Percentiles rank a stretch among this genome's conserved stretches.
These are phyloP conservation scores for Ustilago sp. DNA, from an alignment of 1,284 basidiomycete species.

Conservation along the genomic window DNA sequence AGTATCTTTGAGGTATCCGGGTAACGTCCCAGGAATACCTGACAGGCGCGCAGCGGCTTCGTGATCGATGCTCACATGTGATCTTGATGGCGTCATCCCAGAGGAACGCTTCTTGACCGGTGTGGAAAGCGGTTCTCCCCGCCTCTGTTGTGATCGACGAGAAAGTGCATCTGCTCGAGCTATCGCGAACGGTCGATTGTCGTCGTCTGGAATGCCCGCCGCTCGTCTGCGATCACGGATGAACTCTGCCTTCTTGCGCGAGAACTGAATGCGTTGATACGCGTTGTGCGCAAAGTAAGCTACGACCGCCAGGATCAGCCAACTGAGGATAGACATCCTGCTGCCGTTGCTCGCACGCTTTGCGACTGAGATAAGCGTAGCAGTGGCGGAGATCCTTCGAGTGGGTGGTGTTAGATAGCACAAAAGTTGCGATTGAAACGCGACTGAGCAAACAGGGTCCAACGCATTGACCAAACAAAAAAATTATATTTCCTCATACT, in stretches of 20 bases:
- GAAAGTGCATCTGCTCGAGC: slow-evolving; percentile 48
- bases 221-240: slow-evolving; percentile 48
- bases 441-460: slow-evolving; percentile 11
- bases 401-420: background rate
- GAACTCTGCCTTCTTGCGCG: slow-evolving; percentile 47
- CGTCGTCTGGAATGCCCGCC: slow-evolving; percentile 57
- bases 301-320: slow-evolving; percentile 27
- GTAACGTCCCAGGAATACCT: slow-evolving; percentile 43
- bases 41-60: slow-evolving; percentile 34
- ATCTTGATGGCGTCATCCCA: slow-evolving; percentile 4
- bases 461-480: slow-evolving; percentile 1
- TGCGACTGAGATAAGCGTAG: background rate
- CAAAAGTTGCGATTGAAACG: background rate
- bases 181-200: slow-evolving; percentile 49
- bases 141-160: slow-evolving; percentile 26
- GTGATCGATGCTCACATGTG: slow-evolving; percentile 21
- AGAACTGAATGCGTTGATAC: slow-evolving; percentile 29
- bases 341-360: background rate
- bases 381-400: background rate
- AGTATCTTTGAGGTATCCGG: slow-evolving; percentile 39
- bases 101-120: slow-evolving; percentile 23
- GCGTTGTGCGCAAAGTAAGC: slow-evolving; percentile 21
- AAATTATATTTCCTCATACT: background rate
- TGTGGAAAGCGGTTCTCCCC: slow-evolving; percentile 18
- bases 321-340: slow-evolving; percentile 35